Conservation (phyloP, 2,329 filamentous ascomycete genomes). For the Endoconidiophora polonica region DNA sequence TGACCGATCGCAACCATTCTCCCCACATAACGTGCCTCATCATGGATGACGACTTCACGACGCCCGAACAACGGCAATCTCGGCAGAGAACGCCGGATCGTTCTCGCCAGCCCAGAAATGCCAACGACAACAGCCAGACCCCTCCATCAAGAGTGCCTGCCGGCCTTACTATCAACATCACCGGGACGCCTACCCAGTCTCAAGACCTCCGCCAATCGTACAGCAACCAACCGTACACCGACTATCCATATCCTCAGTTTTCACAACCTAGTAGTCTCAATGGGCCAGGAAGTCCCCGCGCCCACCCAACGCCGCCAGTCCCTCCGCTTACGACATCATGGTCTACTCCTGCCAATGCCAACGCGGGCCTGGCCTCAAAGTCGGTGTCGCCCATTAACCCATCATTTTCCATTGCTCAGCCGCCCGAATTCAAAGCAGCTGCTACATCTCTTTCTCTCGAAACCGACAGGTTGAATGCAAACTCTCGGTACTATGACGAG, state of each 20-base stretch:
- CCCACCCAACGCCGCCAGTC: conserved; percentile 25
- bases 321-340: conserved; percentile 15
- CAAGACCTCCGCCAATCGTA: conserved; percentile 1
- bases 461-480: background rate
- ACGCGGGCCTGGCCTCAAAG: conserved; percentile 8
- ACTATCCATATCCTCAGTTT: conserved; percentile 11
- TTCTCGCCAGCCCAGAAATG: conserved; percentile 1
- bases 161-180: conserved; percentile 6
- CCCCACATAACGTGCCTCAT: background rate
- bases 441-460: conserved; percentile 18
- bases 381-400: conserved; percentile 34
- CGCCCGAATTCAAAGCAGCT: conserved; percentile 30
- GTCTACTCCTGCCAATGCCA: background rate
- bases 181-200: conserved; percentile 3
- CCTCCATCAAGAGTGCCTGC: background rate
- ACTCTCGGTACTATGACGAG: conserved; percentile 8
- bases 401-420: conserved; percentile 33
- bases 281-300: conserved; percentile 15
- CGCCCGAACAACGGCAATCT: background rate
- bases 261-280: background rate
- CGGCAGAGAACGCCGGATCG: conserved; percentile 11
- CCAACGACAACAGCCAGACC: background rate
- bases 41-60: conserved; percentile 8
- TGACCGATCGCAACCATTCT: no score
- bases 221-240: background rate